These are phyloP conservation scores for Elaeis oleifera DNA, from an alignment of 202 grass and related monocot genomes.

Conservation along the genomic window DNA sequence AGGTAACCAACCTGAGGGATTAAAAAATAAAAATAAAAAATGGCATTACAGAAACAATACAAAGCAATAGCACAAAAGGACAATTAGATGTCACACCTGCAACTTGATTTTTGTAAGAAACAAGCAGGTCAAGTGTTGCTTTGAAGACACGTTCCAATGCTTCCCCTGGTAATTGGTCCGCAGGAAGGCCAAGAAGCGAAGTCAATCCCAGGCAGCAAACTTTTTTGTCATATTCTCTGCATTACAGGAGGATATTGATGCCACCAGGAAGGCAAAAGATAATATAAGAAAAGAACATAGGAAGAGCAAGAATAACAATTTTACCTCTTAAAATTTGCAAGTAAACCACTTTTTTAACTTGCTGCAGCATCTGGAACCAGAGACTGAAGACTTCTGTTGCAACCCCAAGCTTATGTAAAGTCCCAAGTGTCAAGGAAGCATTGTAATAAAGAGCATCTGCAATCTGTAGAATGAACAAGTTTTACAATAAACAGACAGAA, in stretches of 20 bases:
- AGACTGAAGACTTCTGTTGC: slow-evolving; percentile 60
- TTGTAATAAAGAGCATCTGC: slow-evolving; percentile 84
- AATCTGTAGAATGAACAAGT: slow-evolving; percentile 39
- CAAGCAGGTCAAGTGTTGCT: slow-evolving; percentile 73
- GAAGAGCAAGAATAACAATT: slow-evolving; percentile 4
- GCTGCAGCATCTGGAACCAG: slow-evolving; percentile 79
- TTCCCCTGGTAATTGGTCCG: slow-evolving; percentile 64
- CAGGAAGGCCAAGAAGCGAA: slow-evolving; percentile 70
- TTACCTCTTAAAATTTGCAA: slow-evolving; percentile 73
- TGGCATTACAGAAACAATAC: too few species aligned
- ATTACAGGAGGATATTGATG: slow-evolving; percentile 2
- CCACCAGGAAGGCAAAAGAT: too few species aligned
- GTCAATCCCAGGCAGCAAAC: slow-evolving; percentile 80
- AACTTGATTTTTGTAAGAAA: slow-evolving; percentile 83
- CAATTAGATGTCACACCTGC: slow-evolving; percentile 37
- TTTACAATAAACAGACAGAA: not conserved
- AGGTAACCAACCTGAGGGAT: too few species aligned
- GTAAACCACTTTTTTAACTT: slow-evolving; percentile 58
- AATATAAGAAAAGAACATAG: too few species aligned
- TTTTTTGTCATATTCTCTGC: slow-evolving; percentile 84
- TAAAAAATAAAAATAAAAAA: too few species aligned
- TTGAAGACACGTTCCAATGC: slow-evolving; percentile 66
- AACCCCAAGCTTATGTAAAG: slow-evolving; percentile 61
- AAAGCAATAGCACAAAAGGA: too few species aligned
- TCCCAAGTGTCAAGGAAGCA: slow-evolving; percentile 54